Evolutionary conservation across 805 yeast genomes (phyloP).

Genomic region (Candida oleophila): DNA sequence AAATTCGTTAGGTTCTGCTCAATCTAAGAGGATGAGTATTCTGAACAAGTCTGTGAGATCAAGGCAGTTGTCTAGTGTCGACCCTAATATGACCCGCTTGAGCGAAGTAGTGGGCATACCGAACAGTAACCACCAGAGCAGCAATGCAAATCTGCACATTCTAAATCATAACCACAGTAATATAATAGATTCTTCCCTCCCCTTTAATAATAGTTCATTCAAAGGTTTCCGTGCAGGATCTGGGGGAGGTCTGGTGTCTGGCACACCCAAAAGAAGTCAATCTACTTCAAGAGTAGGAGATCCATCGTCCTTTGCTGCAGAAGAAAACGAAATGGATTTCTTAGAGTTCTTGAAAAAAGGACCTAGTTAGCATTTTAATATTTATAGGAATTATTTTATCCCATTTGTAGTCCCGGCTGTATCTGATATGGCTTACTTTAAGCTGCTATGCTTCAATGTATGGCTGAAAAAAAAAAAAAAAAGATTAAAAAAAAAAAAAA

Average conservation of each 20-base stretch:
- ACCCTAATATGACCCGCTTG: conserved; percentile 1
- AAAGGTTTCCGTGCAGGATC: not conserved
- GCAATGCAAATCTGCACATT: no score
- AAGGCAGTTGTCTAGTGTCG: not conserved
- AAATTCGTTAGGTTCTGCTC: not conserved
- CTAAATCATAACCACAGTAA: not conserved
- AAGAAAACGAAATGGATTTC: conserved; percentile 42
- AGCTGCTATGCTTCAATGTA: no score
- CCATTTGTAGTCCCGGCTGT: no score
- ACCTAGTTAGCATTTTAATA: conserved; percentile 15
- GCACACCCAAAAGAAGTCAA: conserved; percentile 1
- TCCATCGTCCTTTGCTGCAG: conserved; percentile 4
- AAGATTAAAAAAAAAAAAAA: no score
- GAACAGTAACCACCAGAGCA: not conserved
- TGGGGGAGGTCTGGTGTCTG: not conserved
- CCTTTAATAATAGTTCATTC: not conserved
- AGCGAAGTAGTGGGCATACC: conserved; percentile 1
- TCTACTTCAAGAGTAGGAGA: not conserved
- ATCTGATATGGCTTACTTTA: no score
- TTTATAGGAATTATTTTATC: no score
- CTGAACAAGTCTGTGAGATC: conserved; percentile 3
- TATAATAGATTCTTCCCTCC: not conserved
- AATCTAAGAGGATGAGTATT: not conserved
- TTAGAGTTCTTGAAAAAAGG: conserved; percentile 47
- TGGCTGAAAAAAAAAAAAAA: no score